Percentiles rank a stretch among this genome's conserved stretches.
Evolutionary conservation across 257 asterid genomes (phyloP).

Genomic region (Solanum neorickii): DNA sequence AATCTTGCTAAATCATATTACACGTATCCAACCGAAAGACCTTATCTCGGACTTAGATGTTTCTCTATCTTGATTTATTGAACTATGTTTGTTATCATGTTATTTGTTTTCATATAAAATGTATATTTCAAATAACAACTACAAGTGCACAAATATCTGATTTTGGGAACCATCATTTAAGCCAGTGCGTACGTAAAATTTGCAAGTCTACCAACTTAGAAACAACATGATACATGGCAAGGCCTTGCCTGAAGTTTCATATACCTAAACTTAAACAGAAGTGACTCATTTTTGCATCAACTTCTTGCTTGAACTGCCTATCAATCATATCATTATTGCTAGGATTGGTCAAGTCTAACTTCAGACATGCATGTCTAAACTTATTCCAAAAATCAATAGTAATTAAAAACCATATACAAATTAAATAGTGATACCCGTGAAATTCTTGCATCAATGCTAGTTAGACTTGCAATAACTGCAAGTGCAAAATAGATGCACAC

Average conservation of each 20-base stretch:
- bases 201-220: background rate
- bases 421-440: background rate
- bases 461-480: background rate
- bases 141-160: background rate
- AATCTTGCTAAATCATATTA: background rate
- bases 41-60: background rate
- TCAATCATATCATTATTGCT: background rate
- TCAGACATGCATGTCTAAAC: background rate
- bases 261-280: background rate
- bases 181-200: background rate
- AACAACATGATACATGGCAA: background rate
- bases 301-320: background rate
- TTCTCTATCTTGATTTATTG: background rate
- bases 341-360: background rate
- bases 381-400: background rate
- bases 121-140: background rate
- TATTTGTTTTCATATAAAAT: background rate
- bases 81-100: background rate
- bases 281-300: background rate
- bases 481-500: background rate
- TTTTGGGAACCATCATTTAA: background rate
- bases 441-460: background rate
- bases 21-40: background rate
- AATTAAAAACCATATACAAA: background rate
- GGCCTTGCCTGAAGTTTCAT: background rate